phyloP scores from a whole-genome alignment of 805 yeast genomes.

The Kuraishia borneana region DNA sequence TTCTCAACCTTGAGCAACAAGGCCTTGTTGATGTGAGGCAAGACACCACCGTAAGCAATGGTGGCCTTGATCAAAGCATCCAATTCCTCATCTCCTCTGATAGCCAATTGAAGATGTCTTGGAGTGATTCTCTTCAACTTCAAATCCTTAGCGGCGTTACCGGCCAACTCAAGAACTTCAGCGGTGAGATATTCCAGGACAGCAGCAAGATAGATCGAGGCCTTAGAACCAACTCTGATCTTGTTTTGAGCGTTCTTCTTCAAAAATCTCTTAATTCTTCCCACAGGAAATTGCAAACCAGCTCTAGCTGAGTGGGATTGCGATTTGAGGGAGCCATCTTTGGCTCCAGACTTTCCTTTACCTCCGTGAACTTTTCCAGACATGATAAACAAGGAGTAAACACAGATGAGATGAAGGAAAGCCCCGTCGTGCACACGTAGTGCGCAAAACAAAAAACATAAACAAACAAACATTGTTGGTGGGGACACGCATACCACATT shows the following conservation, averaged over 20 bases:
- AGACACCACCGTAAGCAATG: slow-evolving; percentile 96
- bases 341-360: slow-evolving; percentile 88
- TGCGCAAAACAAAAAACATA: neutral
- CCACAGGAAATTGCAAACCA: slow-evolving; percentile 94
- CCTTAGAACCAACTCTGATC: slow-evolving; percentile 61
- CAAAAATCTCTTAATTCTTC: slow-evolving; percentile 95
- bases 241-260: slow-evolving; percentile 78
- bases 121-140: slow-evolving; percentile 96
- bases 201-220: slow-evolving; percentile 93
- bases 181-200: slow-evolving; percentile 95
- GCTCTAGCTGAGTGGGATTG: slow-evolving; percentile 93
- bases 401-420: neutral
- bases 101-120: slow-evolving; percentile 95
- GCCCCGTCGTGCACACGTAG: too few species aligned
- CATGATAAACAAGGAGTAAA: slow-evolving; percentile 29
- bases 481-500: neutral
- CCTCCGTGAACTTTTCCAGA: slow-evolving; percentile 88
- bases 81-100: slow-evolving; percentile 97
- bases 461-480: neutral
- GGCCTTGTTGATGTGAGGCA: slow-evolving; percentile 86
- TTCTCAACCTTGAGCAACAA: slow-evolving; percentile 68
- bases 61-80: slow-evolving; percentile 93
- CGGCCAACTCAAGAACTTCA: slow-evolving; percentile 94
- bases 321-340: slow-evolving; percentile 40
- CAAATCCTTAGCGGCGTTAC: slow-evolving; percentile 95